Evolutionary conservation across 257 asterid genomes (phyloP).

Genomic region (Fraxinus americana): DNA sequence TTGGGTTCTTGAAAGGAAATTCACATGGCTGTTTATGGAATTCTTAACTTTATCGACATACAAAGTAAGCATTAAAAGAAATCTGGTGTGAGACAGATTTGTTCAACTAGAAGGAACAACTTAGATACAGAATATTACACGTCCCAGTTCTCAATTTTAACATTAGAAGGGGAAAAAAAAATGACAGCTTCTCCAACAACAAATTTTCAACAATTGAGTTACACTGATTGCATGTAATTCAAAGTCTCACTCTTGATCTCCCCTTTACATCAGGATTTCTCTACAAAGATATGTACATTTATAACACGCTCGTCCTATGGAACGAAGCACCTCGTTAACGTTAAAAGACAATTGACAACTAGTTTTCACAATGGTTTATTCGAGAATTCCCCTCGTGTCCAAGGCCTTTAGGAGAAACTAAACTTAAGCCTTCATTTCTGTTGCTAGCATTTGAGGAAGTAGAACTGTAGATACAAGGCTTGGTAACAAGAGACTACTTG

Average conservation of each 20-base stretch:
- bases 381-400: background rate
- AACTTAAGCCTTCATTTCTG: background rate
- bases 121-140: too few species aligned
- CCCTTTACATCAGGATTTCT: constrained; percentile 18
- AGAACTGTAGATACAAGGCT: too few species aligned
- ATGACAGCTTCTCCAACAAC: background rate
- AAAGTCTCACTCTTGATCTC: constrained; percentile 12
- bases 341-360: constrained; percentile 7
- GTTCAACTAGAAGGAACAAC: too few species aligned
- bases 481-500: too few species aligned
- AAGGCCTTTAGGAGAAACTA: background rate
- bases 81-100: background rate
- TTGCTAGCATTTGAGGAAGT: too few species aligned
- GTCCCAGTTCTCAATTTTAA: background rate
- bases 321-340: constrained; percentile 27
- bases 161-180: background rate
- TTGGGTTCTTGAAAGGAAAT: constrained; percentile 18
- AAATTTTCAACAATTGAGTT: background rate
- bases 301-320: constrained; percentile 27
- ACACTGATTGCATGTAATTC: constrained; percentile 3
- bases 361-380: constrained; percentile 16
- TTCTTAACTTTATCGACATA: constrained; percentile 1
- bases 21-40: background rate
- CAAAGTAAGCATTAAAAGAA: background rate
- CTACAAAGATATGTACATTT: constrained; percentile 39